Base-by-base conservation (phyloP, 78 protist species). In the Polysphondylium violaceum region DNA sequence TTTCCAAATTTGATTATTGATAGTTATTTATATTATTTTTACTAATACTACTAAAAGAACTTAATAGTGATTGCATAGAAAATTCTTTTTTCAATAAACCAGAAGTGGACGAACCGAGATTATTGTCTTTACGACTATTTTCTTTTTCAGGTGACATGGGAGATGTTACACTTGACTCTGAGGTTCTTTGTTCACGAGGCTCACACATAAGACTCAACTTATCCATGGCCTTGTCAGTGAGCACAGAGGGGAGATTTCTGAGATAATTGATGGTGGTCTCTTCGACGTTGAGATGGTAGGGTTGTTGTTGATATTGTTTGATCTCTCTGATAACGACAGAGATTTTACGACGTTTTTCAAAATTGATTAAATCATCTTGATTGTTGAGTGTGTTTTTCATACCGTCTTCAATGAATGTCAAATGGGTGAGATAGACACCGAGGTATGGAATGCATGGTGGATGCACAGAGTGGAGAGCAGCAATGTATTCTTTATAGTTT, bases 401-500 rank as follows among this genome's bases (percentile, higher is more conserved):
- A 43, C 97, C 97, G 23, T 95, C 97, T 29, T 95, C 97, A 7
- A 95, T 90, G 59, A 95, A 95, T 9, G 97, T 95, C 38, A 95
- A 78, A 55, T 95, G 93, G 8, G 97, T 91, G 21, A 95, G 76
- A 72, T 76, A 88, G 19, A 95, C 87, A 21, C 96, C 97, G 9
- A 79, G 35, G 85, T 77, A 95, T 31, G 97, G 97, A 17, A 95
- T 74, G 38, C 94, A 86, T n/a, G 97, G 95, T 21, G 95, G 74
- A 40, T 91, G 83, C 9, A 44, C 59, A 35, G 64, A 35, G 38
- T 72, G 67, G 19, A 95, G 93, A 2, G 35, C 74, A 21, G 38
- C 44, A 21, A 92, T 64, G 29, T 75, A 78, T 38, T 71, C 38
- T 33, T 76, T 63, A 76, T 51, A 92, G 88, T 83, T 86, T 23